phyloP scores from a whole-genome alignment of 139 green algal species.

The Chlorella sorokiniana region DNA sequence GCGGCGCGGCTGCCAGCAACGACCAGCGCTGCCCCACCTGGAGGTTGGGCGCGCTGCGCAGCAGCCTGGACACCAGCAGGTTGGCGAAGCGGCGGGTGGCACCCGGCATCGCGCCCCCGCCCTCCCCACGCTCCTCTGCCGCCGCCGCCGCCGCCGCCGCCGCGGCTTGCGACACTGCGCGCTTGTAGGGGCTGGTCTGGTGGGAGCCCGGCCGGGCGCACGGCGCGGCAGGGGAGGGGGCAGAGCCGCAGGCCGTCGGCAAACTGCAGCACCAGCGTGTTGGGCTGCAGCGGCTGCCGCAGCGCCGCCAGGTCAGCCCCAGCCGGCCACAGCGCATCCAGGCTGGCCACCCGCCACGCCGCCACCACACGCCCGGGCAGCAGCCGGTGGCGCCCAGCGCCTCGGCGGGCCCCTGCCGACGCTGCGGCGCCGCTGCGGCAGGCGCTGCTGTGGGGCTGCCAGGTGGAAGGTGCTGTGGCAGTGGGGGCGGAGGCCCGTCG shows the following conservation, averaged over 20 bases:
- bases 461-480: neutral
- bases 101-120: neutral
- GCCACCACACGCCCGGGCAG: conserved; percentile 15
- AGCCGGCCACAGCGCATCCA: conserved; percentile 5
- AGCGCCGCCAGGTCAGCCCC: conserved; percentile 11
- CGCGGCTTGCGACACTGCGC: neutral
- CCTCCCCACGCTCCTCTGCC: neutral
- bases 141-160: too few relatives aligned
- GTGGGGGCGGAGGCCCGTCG: too few relatives aligned
- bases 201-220: neutral
- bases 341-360: conserved; percentile 21
- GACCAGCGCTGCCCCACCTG: neutral
- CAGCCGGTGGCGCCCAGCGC: neutral
- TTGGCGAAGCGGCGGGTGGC: conserved; percentile 26
- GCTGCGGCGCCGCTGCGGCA: neutral
- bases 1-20: neutral
- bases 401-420: neutral
- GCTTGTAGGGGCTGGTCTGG: neutral
- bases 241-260: conserved; percentile 6
- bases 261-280: conserved; percentile 31
- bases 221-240: conserved; percentile 2
- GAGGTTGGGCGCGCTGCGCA: conserved; percentile 22
- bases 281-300: conserved; percentile 5
- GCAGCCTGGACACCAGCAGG: conserved; percentile 33
- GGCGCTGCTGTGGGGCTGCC: neutral